Percentiles rank a stretch among this genome's conserved stretches.
phyloP scores from a whole-genome alignment of 1,284 basidiomycete species.

The Papiliotrema nemorosa region DNA sequence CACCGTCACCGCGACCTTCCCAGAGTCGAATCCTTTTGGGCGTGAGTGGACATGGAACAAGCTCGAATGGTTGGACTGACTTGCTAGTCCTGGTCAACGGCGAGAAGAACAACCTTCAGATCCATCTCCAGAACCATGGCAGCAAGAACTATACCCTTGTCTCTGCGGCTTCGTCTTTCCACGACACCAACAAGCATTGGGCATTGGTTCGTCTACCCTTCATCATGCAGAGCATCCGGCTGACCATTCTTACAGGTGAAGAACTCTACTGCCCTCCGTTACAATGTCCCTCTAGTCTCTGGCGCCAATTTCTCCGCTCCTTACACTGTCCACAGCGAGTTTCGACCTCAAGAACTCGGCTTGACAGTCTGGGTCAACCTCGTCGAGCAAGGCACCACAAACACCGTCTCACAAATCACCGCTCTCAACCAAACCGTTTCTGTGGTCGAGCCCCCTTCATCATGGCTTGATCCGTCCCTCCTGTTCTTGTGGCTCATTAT shows the following conservation, averaged over 20 bases:
- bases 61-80: neutral
- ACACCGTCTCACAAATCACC: conserved; percentile 57
- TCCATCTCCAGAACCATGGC: conserved; percentile 72
- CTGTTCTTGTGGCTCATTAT: conserved; percentile 73
- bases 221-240: neutral
- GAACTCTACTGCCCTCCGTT: conserved; percentile 62
- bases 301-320: conserved; percentile 67
- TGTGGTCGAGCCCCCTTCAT: conserved; percentile 74
- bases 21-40: conserved; percentile 72
- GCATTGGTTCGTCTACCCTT: conserved; percentile 58
- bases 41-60: conserved; percentile 56
- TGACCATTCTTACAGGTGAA: conserved; percentile 22
- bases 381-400: conserved; percentile 40
- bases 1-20: conserved; percentile 63
- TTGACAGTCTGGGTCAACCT: conserved; percentile 77
- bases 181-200: conserved; percentile 62
- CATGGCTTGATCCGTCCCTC: conserved; percentile 74
- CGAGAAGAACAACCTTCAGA: conserved; percentile 66
- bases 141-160: conserved; percentile 70
- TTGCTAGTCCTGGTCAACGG: conserved; percentile 75
- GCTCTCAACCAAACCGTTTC: conserved; percentile 77
- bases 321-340: conserved; percentile 76
- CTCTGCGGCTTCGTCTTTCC: conserved; percentile 67
- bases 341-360: conserved; percentile 66
- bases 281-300: conserved; percentile 60